Evolutionary conservation across 805 yeast genomes (phyloP).

Genomic region (Ogataea minuta): DNA sequence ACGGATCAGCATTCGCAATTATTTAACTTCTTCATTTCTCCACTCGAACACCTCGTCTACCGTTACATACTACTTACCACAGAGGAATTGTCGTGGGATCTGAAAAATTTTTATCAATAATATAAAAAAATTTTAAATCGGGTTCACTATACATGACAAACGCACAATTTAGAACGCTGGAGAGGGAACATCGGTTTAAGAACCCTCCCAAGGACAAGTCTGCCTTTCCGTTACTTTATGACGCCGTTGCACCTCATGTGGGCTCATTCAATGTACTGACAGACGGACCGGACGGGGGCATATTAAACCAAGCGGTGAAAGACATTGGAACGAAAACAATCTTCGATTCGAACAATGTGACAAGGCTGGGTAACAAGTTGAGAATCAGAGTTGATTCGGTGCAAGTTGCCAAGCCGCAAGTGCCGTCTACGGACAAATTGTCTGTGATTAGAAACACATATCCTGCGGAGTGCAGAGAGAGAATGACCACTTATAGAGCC

Average conservation of each 20-base stretch:
- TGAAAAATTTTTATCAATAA: slow-evolving; percentile 6
- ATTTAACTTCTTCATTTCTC: no score
- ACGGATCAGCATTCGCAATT: no score
- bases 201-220: slow-evolving; percentile 88
- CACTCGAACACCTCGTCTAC: no score
- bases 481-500: slow-evolving; percentile 79
- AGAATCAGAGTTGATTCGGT: slow-evolving; percentile 84
- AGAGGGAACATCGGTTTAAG: slow-evolving; percentile 79
- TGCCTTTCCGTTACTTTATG: slow-evolving; percentile 76
- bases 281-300: slow-evolving; percentile 82
- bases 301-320: slow-evolving; percentile 77
- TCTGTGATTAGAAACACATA: slow-evolving; percentile 74
- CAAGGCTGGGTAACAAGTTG: slow-evolving; percentile 80
- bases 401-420: slow-evolving; percentile 80
- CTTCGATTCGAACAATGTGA: slow-evolving; percentile 73
- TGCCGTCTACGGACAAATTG: slow-evolving; percentile 65
- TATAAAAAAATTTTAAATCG: slow-evolving; percentile 6
- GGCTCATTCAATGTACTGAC: slow-evolving; percentile 96
- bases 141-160: slow-evolving; percentile 19
- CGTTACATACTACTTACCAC: slow-evolving; percentile 1
- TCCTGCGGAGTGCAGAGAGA: slow-evolving; percentile 89
- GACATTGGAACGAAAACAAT: slow-evolving; percentile 87
- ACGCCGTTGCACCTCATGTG: slow-evolving; percentile 92
- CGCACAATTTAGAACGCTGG: slow-evolving; percentile 76
- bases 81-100: slow-evolving; percentile 9